Evolutionary conservation across 257 asterid genomes (phyloP), one percentile per base, ranked within the genome.

Genomic region (Scutellaria baicalensis): DNA sequence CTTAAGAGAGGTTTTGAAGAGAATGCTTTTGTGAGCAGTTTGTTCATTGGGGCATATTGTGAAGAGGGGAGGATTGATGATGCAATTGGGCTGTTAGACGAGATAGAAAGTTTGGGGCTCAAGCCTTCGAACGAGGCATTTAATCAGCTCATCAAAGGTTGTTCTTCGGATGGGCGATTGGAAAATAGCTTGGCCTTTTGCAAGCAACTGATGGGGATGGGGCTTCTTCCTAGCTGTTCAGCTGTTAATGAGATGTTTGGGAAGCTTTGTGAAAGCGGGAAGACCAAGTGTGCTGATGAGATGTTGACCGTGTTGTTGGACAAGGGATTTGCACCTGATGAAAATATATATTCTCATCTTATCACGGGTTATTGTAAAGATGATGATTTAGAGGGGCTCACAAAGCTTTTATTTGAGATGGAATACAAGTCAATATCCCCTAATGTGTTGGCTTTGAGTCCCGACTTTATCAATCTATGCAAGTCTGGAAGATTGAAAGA

Each of bases 351-450:
- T 66, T 72, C 87, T 67, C 77, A 75, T 69, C 92, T 92, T 23
- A 68, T 85, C 73, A 68, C 58, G 66, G 98, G 98, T 70, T 83
- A 86, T 75, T 61, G 77, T 74, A 89, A 68, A 69, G 77, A 78
- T 31, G 84, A 82, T 56, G 82, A 80, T 21, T 55, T 76, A 36
- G 92, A 82, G 68, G 79, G 75, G 59, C 81, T 82, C 58, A 75
- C 75, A 43, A 88, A 83, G 83, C 71, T 92, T 68, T 78, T 85
- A 27, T 81, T 82, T 54, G 98, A 89, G 83, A 89, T 92, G 96
- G 88, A 84, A 43, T 83, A 78, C 65, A 78, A 81, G 73, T 86
- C 84, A 33, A 64, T 85, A 49, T 70, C 84, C 42, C 93, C 89
- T 4, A 68, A 36, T 64, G 23, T 71, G 39, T 66, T 56, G 21